phyloP scores from a whole-genome alignment of 1,284 basidiomycete species.

The Fomitopsis betulina region DNA sequence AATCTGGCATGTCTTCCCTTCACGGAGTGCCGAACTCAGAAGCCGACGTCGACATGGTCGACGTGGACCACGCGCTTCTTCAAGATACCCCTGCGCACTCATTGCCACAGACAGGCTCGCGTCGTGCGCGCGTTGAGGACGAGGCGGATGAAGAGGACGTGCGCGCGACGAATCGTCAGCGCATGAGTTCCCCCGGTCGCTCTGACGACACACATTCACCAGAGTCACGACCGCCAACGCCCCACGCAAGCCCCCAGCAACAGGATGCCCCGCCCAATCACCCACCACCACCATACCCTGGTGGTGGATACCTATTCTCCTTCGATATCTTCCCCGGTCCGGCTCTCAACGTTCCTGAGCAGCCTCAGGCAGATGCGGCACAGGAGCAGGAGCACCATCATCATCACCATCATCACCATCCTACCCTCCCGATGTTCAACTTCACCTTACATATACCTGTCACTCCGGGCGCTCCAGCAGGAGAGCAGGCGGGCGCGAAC shows the following conservation, averaged over 20 bases:
- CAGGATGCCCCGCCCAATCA: slow-evolving; percentile 4
- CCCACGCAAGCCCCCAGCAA: slow-evolving; percentile 3
- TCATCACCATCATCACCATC: slow-evolving; percentile 4
- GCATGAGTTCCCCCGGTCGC: slow-evolving; percentile 18
- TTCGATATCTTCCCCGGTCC: slow-evolving; percentile 18
- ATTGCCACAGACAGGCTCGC: slow-evolving; percentile 9
- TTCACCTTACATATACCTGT: slow-evolving; percentile 17
- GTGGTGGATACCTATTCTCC: slow-evolving; percentile 14
- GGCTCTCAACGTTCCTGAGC: background rate
- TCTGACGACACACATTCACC: slow-evolving; percentile 13
- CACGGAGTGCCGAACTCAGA: background rate
- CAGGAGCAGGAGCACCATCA: background rate
- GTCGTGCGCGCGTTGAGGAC: slow-evolving; percentile 25
- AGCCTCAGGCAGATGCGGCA: background rate
- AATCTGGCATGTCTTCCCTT: slow-evolving; percentile 5
- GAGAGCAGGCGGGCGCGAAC: slow-evolving; percentile 1
- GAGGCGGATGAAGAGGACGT: slow-evolving; percentile 22
- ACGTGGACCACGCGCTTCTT: slow-evolving; percentile 9
- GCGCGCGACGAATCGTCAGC: slow-evolving; percentile 27
- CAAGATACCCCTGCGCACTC: background rate
- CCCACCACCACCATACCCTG: slow-evolving; percentile 8
- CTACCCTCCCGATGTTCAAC: slow-evolving; percentile 11
- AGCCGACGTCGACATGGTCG: slow-evolving; percentile 12
- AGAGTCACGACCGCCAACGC: slow-evolving; percentile 11
- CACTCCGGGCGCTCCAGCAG: slow-evolving; percentile 6